Conservation (phyloP, 2,329 filamentous ascomycete species). For the Lizonia empirigonia region DNA sequence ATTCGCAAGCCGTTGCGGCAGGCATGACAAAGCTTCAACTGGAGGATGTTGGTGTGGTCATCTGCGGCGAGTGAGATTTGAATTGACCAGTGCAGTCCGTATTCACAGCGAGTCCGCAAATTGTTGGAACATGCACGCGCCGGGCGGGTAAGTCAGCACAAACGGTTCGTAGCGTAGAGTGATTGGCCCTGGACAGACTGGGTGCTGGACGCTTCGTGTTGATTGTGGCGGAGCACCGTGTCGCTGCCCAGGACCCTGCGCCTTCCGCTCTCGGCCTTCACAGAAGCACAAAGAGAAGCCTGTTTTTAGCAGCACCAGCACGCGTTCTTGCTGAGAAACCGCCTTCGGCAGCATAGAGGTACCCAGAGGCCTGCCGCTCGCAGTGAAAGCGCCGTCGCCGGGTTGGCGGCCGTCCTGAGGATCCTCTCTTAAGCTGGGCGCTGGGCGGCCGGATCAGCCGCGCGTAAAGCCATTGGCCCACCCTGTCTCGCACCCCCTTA, state of each 20-base stretch:
- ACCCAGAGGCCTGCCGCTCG: slow-evolving; percentile 2
- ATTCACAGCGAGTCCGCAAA: slow-evolving; percentile 15
- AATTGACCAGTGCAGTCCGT: slow-evolving; percentile 7
- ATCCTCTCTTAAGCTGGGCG: slow-evolving; percentile 14
- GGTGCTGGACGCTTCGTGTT: slow-evolving; percentile 16
- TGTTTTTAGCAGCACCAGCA: slow-evolving; percentile 21
- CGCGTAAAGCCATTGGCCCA: slow-evolving; percentile 16
- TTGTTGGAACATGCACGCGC: slow-evolving; percentile 12
- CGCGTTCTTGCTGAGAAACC: slow-evolving; percentile 3
- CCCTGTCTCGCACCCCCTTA: slow-evolving; percentile 42
- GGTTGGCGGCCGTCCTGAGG: slow-evolving; percentile 10
- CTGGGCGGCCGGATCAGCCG: slow-evolving; percentile 27
- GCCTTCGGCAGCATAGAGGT: slow-evolving; percentile 7
- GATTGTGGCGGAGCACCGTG: slow-evolving; percentile 34
- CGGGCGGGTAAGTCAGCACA: slow-evolving; percentile 11
- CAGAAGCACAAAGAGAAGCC: slow-evolving; percentile 7
- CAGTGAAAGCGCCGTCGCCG: slow-evolving; percentile 2
- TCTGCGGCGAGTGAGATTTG: slow-evolving; percentile 8
- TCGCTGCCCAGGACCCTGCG: slow-evolving; percentile 15
- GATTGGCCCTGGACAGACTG: slow-evolving; percentile 16
- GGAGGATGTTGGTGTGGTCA: slow-evolving; percentile 3
- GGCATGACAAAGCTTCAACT: neutral
- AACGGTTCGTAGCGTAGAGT: slow-evolving; percentile 2
- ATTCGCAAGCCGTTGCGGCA: slow-evolving; percentile 5
- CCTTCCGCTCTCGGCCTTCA: slow-evolving; percentile 23